Percentiles rank a stretch among this genome's conserved stretches.
Evolutionary conservation across 164 flowering plant genomes (phyloP).

Genomic region (Dillenia suffruticosa): DNA sequence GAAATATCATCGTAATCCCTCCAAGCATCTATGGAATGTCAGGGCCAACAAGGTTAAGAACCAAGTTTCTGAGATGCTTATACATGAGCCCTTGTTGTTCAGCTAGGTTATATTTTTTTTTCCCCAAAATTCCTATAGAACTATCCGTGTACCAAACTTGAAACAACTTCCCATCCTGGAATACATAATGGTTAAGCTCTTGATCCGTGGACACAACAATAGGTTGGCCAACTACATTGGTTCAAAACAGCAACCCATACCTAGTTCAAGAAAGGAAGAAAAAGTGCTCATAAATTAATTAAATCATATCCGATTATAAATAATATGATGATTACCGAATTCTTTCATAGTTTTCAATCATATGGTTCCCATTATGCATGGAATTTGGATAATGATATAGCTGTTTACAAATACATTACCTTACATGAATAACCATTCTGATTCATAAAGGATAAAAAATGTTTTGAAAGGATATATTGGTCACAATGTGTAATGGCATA

Average conservation of each 20-base stretch:
- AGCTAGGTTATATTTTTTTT: too few species aligned
- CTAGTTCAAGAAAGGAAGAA: not conserved
- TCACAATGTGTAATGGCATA: too few species aligned
- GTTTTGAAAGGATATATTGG: too few species aligned
- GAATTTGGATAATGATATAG: too few species aligned
- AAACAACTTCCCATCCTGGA: conserved; percentile 16
- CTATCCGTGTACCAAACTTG: conserved; percentile 10
- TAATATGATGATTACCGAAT: too few species aligned
- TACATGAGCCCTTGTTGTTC: not conserved
- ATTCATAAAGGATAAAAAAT: too few species aligned
- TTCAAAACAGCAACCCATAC: conserved; percentile 8
- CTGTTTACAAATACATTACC: too few species aligned
- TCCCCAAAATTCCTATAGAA: not conserved
- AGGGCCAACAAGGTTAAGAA: conserved; percentile 2
- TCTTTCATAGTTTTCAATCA: too few species aligned
- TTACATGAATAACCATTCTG: too few species aligned
- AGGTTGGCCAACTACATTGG: conserved; percentile 7
- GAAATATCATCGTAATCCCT: not conserved
- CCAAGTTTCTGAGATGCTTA: not conserved
- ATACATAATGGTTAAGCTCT: conserved; percentile 9
- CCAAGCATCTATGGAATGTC: not conserved
- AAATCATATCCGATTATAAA: too few species aligned
- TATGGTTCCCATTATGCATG: too few species aligned
- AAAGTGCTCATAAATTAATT: too few species aligned
- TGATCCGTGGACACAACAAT: conserved; percentile 13